These are phyloP conservation scores for Monilinia aucupariae DNA, from an alignment of 2,329 filamentous ascomycete species.

Conservation along the genomic window DNA sequence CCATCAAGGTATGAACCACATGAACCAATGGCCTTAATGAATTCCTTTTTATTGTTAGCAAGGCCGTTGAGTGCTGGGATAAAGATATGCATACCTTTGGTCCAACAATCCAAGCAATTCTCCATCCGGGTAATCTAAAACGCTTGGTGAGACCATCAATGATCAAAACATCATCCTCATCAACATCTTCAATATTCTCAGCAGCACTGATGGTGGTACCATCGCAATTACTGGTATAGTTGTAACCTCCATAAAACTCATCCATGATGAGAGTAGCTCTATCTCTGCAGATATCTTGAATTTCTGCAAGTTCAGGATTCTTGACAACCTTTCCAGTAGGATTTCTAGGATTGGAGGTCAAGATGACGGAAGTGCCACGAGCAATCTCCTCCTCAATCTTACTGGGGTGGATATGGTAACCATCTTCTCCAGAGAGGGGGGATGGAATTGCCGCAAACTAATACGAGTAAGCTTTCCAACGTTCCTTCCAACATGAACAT, in stretches of 20 bases:
- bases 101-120: slow-evolving; percentile 92
- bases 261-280: slow-evolving; percentile 90
- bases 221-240: slow-evolving; percentile 89
- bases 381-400: slow-evolving; percentile 90
- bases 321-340: slow-evolving; percentile 83
- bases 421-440: slow-evolving; percentile 76
- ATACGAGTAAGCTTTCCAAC: not conserved
- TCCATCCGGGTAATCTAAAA: slow-evolving; percentile 92
- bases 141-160: slow-evolving; percentile 96
- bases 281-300: slow-evolving; percentile 88
- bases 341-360: slow-evolving; percentile 94
- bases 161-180: slow-evolving; percentile 86
- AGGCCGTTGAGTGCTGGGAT: not conserved
- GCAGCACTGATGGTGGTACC: slow-evolving; percentile 84
- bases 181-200: slow-evolving; percentile 82
- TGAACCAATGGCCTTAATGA: slow-evolving; percentile 86
- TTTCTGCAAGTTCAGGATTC: slow-evolving; percentile 79
- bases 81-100: slow-evolving; percentile 53
- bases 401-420: slow-evolving; percentile 88
- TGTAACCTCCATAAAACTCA: slow-evolving; percentile 95
- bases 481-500: not conserved
- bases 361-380: slow-evolving; percentile 77
- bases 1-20: slow-evolving; percentile 94
- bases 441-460: slow-evolving; percentile 83
- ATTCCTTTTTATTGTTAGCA: slow-evolving; percentile 50